Evolutionary conservation across 1,284 basidiomycete species (phyloP), one percentile per base, ranked within the genome.

Genomic region (Trichosporon sp.): DNA sequence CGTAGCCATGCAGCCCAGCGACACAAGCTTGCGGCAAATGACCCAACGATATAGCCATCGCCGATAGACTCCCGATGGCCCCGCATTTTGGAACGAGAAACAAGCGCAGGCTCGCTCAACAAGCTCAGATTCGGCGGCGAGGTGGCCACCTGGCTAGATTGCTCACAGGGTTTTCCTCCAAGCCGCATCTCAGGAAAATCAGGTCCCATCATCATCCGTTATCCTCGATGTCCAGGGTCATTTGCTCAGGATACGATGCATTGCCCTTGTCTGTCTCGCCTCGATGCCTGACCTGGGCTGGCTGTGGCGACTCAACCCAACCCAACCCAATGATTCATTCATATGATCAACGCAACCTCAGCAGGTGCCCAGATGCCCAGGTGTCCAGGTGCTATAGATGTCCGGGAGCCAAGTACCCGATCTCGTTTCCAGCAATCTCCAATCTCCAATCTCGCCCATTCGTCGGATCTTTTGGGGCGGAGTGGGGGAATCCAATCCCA

Each of bases 401-500:
- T 14, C 49, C 25, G 49, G 49, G 27, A n/a, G 14, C 27, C 14
- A 29, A 27, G 49, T 54, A 54, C 49, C 49, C 49, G 49, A 54
- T 54, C 49, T 54, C 25, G 27, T 44, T 44, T 44, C 40, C 40
- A 44, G 40, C 40, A 44, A 44, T 44, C 40, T 44, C 40, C 40
- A n/a, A 29, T 29, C 49, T 54, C 25, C 16, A 29, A 9, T 4
- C 37, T 16, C n/a, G 37, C 49, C 13, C 34, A 11, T 37, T n/a
- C n/a, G n/a, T 37, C 34, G 34, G 34, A 37, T 37, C 34, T 11
- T 14, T 54, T 54, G 25, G 25, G 49, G 25, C 49, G 49, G 49
- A 21, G 49, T 54, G 49, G 49, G 49, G 49, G 49, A 54, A 27
- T 27, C 49, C 49, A 54, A 54, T 54, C 25, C n/a, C n/a, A n/a